Evolutionary conservation across 108 stramenopile genomes (phyloP).

Genomic region (Cyclotella sp.): DNA sequence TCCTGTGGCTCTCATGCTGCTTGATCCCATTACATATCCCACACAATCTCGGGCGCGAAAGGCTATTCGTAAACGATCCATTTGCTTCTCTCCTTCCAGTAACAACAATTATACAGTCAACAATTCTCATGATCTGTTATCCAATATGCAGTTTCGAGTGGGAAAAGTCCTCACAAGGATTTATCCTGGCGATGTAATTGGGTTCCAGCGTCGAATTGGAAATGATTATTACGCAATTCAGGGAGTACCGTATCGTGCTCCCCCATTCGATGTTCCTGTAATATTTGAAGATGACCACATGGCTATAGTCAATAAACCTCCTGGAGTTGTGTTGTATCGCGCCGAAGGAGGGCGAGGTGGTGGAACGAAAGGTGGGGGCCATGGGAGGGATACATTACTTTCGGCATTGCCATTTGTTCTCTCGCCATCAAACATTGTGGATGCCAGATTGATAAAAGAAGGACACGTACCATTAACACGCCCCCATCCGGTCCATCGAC

Average conservation of each 20-base stretch:
- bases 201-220: conserved; percentile 40
- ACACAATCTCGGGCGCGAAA: conserved; percentile 82
- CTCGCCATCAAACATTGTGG: conserved; percentile 29
- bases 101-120: background rate
- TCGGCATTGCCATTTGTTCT: conserved; percentile 56
- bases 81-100: conserved; percentile 32
- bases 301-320: conserved; percentile 68
- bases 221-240: conserved; percentile 38
- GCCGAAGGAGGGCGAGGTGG: conserved; percentile 45
- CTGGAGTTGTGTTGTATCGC: conserved; percentile 54
- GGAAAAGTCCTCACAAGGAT: conserved; percentile 40
- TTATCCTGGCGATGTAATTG: conserved; percentile 47
- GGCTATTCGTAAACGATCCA: conserved; percentile 48
- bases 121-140: background rate
- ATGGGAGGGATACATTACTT: conserved; percentile 50
- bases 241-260: conserved; percentile 36
- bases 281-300: conserved; percentile 85
- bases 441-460: background rate
- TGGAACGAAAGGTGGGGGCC: conserved; percentile 31
- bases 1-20: conserved; percentile 80
- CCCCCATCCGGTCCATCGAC: conserved; percentile 62
- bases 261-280: conserved; percentile 78
- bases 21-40: conserved; percentile 78
- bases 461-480: conserved; percentile 40
- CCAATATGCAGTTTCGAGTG: conserved; percentile 21